These are phyloP conservation scores for Fragilariopsis cylindrus DNA, from an alignment of 108 stramenopile genomes.

Conservation along the genomic window DNA sequence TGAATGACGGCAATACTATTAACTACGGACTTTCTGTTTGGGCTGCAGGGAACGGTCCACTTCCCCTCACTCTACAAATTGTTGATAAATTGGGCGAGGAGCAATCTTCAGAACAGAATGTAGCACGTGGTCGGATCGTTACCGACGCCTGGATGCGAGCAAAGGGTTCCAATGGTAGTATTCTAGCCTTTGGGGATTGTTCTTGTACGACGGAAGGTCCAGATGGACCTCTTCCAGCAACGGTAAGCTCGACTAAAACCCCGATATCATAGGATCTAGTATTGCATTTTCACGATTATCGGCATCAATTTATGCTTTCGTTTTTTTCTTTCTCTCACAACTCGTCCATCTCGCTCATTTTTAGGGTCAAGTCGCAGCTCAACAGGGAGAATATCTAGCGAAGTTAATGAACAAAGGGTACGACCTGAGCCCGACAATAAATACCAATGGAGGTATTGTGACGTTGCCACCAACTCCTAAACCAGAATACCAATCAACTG, in stretches of 20 bases:
- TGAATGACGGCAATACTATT: slow-evolving; percentile 74
- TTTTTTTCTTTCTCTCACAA: too few species aligned
- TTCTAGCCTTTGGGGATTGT: slow-evolving; percentile 93
- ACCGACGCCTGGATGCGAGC: slow-evolving; percentile 92
- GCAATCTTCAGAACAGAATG: slow-evolving; percentile 55
- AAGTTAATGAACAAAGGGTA: slow-evolving; percentile 81
- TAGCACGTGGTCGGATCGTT: slow-evolving; percentile 84
- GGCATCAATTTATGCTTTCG: too few species aligned
- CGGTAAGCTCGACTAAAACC: slow-evolving; percentile 6
- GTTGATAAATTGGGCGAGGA: slow-evolving; percentile 65
- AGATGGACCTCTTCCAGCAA: slow-evolving; percentile 73
- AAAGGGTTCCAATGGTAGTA: slow-evolving; percentile 73
- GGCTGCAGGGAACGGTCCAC: slow-evolving; percentile 95
- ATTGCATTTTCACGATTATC: too few species aligned
- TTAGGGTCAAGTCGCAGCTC: slow-evolving; percentile 87
- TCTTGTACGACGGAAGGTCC: slow-evolving; percentile 60
- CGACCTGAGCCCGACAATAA: slow-evolving; percentile 49
- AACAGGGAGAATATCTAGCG: slow-evolving; percentile 91
- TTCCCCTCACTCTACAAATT: slow-evolving; percentile 77
- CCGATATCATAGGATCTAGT: too few species aligned
- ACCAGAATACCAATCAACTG: slow-evolving; percentile 12
- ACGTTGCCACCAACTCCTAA: slow-evolving; percentile 47
- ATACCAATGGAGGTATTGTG: slow-evolving; percentile 38
- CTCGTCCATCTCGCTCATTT: too few species aligned
- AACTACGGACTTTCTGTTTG: slow-evolving; percentile 91